Base-by-base conservation (phyloP, 148 eudicot genomes). In the Rhododendron molle region DNA sequence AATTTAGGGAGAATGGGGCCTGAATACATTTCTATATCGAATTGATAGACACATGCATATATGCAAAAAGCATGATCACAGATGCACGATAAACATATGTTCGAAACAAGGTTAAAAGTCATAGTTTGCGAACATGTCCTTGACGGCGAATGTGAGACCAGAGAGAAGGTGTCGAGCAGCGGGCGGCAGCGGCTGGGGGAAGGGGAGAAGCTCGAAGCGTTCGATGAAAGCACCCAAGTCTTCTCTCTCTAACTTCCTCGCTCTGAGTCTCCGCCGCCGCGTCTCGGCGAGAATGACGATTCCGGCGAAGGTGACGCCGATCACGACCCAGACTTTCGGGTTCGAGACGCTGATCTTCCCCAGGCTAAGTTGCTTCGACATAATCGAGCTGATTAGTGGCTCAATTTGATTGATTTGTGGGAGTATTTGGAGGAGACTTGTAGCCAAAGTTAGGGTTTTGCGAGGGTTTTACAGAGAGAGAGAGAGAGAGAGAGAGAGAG, bases 151-250 rank as follows among this genome's bases (percentile, higher is more conserved):
- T 26, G 92, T 86, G 28, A 96, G 90, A 49, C 89, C 92, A 73
- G 89, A 65, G 12, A 96, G 92, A 44, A 89, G 78, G 1, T 87
- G 89, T 44, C 89, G 91, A 80, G 99, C 95, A 11, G 98, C 95
- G 5, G 99, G 99, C 38, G 99, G 99, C 1, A 94, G 98, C 34
- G 98, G 98, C 76, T 92, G 98, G 83, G 95, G 92, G 80, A 89
- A 94, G 4, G 99, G 96, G 6, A 88, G 88, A 43, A 96, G 83
- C 87, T 92, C 91, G 79, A 96, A 93, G 5, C 92, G 91, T 67
- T 94, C 93, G 38, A 94, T 78, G 84, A 96, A 96, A 3, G 94
- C 98, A 3, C 99, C 99, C 18, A 88, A 93, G 81, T 94, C 96
- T 77, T 89, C 89, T n/a, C 83, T 87, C 21, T 89, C 86, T 21